These are phyloP conservation scores for Boletus sp. DNA, from an alignment of 768 basidiomycete genomes.

Conservation along the genomic window DNA sequence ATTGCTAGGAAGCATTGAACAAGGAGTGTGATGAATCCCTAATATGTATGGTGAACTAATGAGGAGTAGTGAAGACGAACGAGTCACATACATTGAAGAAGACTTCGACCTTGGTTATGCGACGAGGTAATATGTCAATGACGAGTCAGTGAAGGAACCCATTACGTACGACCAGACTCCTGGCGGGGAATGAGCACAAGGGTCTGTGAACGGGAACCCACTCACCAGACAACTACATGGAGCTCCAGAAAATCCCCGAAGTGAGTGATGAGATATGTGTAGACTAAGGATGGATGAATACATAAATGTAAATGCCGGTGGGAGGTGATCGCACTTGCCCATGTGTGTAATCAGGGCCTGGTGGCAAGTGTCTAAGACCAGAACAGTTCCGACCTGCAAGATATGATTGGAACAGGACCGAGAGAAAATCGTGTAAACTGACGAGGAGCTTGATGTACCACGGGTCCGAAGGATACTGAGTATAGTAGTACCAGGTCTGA, in stretches of 20 bases:
- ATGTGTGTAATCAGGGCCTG: conserved; percentile 53
- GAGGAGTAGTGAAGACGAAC: neutral
- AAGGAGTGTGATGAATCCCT: conserved; percentile 43
- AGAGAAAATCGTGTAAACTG: conserved; percentile 9
- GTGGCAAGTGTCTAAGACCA: conserved; percentile 50
- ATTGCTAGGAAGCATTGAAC: conserved; percentile 55
- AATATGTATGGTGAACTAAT: neutral
- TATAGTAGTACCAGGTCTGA: conserved; percentile 30
- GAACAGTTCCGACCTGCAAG: conserved; percentile 46
- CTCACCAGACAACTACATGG: conserved; percentile 40
- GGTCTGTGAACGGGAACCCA: neutral
- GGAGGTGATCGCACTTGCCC: conserved; percentile 26
- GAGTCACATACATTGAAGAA: conserved; percentile 40
- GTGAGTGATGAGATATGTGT: conserved; percentile 46
- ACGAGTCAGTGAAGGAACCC: neutral
- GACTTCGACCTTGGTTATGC: conserved; percentile 39
- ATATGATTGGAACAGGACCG: neutral
- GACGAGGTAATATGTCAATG: conserved; percentile 1
- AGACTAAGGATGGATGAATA: conserved; percentile 33
- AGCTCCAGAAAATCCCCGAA: conserved; percentile 31
- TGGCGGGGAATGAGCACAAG: conserved; percentile 5
- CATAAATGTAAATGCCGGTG: neutral
- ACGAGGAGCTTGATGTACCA: conserved; percentile 50
- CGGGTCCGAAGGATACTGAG: conserved; percentile 44
- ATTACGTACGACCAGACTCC: conserved; percentile 23